Conservation (phyloP, 768 basidiomycete species). For the Rubroboletus pulcherrimus region DNA sequence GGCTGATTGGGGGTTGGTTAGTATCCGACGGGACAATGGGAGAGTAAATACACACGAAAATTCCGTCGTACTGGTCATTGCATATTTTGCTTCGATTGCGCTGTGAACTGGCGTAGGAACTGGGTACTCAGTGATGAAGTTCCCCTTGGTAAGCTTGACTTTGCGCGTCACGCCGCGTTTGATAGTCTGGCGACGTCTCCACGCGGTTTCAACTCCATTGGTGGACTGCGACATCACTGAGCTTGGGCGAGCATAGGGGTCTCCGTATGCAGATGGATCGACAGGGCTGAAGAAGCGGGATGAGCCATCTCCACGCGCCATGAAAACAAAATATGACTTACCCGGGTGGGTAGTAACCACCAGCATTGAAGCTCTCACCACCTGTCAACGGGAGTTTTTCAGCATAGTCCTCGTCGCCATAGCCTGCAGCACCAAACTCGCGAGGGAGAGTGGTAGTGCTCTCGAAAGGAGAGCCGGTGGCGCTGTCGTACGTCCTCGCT, state of each 20-base stretch:
- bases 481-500: constrained; percentile 39
- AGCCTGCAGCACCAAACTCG: constrained; percentile 44
- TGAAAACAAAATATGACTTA: constrained; percentile 34
- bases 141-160: constrained; percentile 89
- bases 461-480: constrained; percentile 46
- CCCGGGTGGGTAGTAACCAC: constrained; percentile 71
- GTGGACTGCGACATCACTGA: constrained; percentile 54
- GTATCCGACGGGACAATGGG: background rate
- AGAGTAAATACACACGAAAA: constrained; percentile 60
- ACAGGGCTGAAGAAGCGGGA: constrained; percentile 35
- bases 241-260: constrained; percentile 56
- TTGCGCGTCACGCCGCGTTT: constrained; percentile 92
- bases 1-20: constrained; percentile 33
- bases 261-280: constrained; percentile 62
- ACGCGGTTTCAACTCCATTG: constrained; percentile 56
- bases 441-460: constrained; percentile 55
- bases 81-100: constrained; percentile 79
- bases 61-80: constrained; percentile 72
- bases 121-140: constrained; percentile 87
- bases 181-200: constrained; percentile 82
- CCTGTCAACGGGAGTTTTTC: constrained; percentile 76
- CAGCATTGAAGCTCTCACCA: constrained; percentile 51
- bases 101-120: constrained; percentile 82
- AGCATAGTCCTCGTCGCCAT: constrained; percentile 64
- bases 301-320: background rate